Evolutionary conservation across 2,329 filamentous ascomycete genomes (phyloP).

Genomic region (Talaromyces pinophilus): DNA sequence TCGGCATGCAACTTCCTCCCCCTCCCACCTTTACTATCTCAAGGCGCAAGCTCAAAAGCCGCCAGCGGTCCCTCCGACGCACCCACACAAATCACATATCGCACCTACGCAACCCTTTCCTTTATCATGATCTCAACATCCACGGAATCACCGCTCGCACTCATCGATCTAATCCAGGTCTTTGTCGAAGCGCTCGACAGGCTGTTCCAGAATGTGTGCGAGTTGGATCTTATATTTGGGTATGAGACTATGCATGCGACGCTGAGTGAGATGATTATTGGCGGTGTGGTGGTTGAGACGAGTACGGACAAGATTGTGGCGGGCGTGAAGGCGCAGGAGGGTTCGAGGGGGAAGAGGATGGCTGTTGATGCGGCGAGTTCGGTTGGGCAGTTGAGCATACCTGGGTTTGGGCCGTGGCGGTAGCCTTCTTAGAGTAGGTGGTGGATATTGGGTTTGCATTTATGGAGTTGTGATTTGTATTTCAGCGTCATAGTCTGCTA

Average conservation of each 20-base stretch:
- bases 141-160: conserved; percentile 89
- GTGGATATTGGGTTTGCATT: neutral
- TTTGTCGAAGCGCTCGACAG: conserved; percentile 95
- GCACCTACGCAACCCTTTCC: conserved; percentile 96
- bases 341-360: conserved; percentile 44
- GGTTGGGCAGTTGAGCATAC: conserved; percentile 39
- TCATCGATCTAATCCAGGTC: conserved; percentile 96
- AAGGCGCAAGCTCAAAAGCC: conserved; percentile 51
- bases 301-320: conserved; percentile 84
- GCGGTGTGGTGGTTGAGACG: conserved; percentile 92
- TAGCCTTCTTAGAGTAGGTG: too few species aligned
- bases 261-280: conserved; percentile 90
- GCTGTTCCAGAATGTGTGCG: conserved; percentile 97
- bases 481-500: conserved; percentile 4
- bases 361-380: conserved; percentile 47
- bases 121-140: conserved; percentile 98
- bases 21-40: conserved; percentile 63
- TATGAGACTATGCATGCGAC: conserved; percentile 95
- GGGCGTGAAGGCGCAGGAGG: conserved; percentile 65
- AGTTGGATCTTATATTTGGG: conserved; percentile 97
- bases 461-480: neutral
- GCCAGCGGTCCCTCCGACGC: conserved; percentile 72
- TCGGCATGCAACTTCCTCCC: conserved; percentile 98
- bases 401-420: conserved; percentile 44
- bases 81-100: conserved; percentile 93